These are phyloP conservation scores for Dalbergia oliveri DNA, from an alignment of 306 rosid species.

Conservation along the genomic window DNA sequence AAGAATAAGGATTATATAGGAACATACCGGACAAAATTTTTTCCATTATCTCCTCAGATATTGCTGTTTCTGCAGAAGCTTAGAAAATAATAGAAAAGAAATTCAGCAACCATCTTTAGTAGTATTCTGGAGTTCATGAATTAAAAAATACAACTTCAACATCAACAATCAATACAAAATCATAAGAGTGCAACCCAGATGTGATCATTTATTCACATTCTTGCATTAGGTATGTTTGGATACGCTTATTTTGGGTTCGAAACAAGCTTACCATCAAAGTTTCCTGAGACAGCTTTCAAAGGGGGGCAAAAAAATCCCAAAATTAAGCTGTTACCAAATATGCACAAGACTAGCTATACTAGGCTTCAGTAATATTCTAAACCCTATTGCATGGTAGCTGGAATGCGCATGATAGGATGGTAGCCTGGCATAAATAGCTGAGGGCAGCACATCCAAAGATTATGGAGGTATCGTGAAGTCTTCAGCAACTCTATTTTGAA, in stretches of 20 bases:
- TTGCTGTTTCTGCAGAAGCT: conserved; percentile 61
- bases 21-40: conserved; percentile 71
- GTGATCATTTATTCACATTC: conserved; percentile 13
- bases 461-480: not conserved
- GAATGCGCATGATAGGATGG: not conserved
- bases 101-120: conserved; percentile 31
- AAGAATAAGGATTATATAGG: conserved; percentile 31
- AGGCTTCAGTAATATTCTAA: conserved; percentile 22
- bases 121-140: conserved; percentile 5
- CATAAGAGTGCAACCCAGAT: not conserved
- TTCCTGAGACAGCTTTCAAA: not conserved
- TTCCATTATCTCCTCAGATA: conserved; percentile 71
- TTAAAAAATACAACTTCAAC: conserved; percentile 2
- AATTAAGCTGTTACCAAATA: not conserved
- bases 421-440: not conserved
- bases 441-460: not conserved
- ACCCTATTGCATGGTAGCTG: conserved; percentile 5
- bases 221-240: not conserved
- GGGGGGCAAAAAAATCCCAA: not conserved
- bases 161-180: conserved; percentile 34
- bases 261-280: not conserved
- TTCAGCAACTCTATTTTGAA: not conserved
- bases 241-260: not conserved
- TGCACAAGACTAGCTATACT: not conserved
- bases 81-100: conserved; percentile 36